Conservation (phyloP, 2,329 filamentous ascomycete species). For the Ceratocystis diversiconidia region DNA sequence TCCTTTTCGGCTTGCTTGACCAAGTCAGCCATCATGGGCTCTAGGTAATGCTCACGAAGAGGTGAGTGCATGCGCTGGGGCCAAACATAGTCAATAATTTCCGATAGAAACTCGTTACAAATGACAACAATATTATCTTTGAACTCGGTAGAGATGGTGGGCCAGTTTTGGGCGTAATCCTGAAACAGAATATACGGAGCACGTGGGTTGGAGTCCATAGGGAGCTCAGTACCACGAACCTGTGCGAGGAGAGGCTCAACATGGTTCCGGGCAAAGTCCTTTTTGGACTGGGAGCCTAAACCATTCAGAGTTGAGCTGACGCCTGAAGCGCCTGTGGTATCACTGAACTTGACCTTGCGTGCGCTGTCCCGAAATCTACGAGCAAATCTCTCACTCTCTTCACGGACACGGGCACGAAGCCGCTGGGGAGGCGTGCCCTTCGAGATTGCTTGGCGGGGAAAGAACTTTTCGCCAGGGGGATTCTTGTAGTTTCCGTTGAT, state of each 20-base stretch:
- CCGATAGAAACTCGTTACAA: constrained; percentile 39
- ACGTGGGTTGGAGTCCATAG: constrained; percentile 38
- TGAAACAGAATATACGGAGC: constrained; percentile 42
- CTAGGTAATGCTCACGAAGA: constrained; percentile 35
- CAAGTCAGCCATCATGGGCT: constrained; percentile 34
- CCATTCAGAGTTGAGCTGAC: constrained; percentile 21
- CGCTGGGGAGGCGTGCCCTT: constrained; percentile 39
- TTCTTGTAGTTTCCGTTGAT: constrained; percentile 43
- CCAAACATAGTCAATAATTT: constrained; percentile 38
- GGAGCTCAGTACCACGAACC: constrained; percentile 38
- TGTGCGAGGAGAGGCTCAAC: constrained; percentile 37
- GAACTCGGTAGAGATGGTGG: constrained; percentile 37
- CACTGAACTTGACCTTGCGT: constrained; percentile 33
- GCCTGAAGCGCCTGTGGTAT: constrained; percentile 16
- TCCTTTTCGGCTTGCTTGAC: constrained; percentile 35
- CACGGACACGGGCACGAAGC: constrained; percentile 35
- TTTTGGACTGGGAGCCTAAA: constrained; percentile 30
- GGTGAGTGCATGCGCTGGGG: constrained; percentile 38
- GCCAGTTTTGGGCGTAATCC: constrained; percentile 39
- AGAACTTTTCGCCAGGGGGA: constrained; percentile 37
- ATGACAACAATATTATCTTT: constrained; percentile 41
- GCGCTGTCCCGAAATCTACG: constrained; percentile 36
- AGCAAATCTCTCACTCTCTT: constrained; percentile 38
- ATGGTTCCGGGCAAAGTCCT: constrained; percentile 34
- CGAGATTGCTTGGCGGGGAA: constrained; percentile 34